Conservation (phyloP, 2,329 filamentous ascomycete species). For the Aaosphaeria arxii region DNA sequence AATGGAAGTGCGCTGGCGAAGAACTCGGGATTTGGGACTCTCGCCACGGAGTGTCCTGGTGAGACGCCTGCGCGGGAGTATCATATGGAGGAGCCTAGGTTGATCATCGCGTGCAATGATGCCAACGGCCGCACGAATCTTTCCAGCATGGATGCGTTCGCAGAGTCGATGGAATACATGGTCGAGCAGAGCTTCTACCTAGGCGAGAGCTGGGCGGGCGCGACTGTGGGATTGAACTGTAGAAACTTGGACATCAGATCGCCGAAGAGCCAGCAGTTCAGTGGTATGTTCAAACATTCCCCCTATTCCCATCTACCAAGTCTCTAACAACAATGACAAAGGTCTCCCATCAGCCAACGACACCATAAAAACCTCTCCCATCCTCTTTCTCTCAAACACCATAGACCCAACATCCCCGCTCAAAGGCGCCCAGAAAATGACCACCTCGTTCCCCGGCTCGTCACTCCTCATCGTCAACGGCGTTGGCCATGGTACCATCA, state of each 20-base stretch:
- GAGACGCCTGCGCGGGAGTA: background rate
- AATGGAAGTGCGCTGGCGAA: background rate
- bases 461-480: background rate
- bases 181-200: constrained; percentile 6
- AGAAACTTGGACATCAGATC: constrained; percentile 9
- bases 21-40: background rate
- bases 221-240: constrained; percentile 9
- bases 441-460: background rate
- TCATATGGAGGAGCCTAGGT: constrained; percentile 1
- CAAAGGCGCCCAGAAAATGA: background rate
- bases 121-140: constrained; percentile 9
- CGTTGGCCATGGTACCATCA: background rate
- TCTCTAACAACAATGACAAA: constrained; percentile 8
- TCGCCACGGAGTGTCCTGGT: background rate
- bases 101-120: constrained; percentile 12
- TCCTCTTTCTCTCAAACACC: background rate
- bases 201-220: constrained; percentile 4
- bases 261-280: constrained; percentile 17
- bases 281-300: constrained; percentile 6
- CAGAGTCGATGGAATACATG: background rate
- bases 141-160: constrained; percentile 3
- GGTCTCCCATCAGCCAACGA: constrained; percentile 2
- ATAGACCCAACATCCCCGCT: background rate
- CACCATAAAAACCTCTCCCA: background rate
- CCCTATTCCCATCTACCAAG: background rate